Percentiles rank a stretch among this genome's conserved stretches.
These are phyloP conservation scores for Nakazawaea wyomingensis DNA, from an alignment of 805 yeast genomes.

Conservation along the genomic window DNA sequence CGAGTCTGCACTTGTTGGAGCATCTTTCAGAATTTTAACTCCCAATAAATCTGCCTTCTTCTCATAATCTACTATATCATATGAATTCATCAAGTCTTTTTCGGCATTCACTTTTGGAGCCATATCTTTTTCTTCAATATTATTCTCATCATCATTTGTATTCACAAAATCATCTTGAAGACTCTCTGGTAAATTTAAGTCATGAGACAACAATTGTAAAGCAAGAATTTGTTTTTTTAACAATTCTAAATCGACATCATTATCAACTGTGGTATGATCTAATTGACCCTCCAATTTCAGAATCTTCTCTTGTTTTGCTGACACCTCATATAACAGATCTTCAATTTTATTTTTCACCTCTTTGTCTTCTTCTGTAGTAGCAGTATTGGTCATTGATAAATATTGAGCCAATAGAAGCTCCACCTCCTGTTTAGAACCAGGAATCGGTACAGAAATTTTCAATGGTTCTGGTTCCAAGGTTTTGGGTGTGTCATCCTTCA, in stretches of 20 bases:
- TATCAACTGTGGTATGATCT: constrained; percentile 17
- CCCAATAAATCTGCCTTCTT: constrained; percentile 38
- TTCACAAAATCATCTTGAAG: constrained; percentile 38
- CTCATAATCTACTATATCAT: constrained; percentile 21
- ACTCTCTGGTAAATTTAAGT: constrained; percentile 55
- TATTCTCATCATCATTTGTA: constrained; percentile 17
- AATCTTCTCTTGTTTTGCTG: constrained; percentile 35
- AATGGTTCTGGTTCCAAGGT: constrained; percentile 14
- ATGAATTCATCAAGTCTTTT: neutral
- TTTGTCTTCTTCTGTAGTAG: constrained; percentile 14
- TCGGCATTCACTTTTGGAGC: too few species aligned
- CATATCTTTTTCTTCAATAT: constrained; percentile 7
- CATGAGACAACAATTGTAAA: constrained; percentile 59
- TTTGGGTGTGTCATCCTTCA: neutral
- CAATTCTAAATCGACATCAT: constrained; percentile 37
- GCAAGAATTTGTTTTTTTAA: constrained; percentile 57
- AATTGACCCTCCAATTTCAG: constrained; percentile 18
- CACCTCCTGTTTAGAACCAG: constrained; percentile 21
- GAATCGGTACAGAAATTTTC: constrained; percentile 18
- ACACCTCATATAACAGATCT: constrained; percentile 32
- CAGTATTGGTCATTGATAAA: constrained; percentile 19
- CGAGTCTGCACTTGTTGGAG: constrained; percentile 32
- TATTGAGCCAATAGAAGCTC: constrained; percentile 24
- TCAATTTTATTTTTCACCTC: constrained; percentile 41
- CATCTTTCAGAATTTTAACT: constrained; percentile 21